A percentile compares a stretch with the other conserved stretches of the same genome.
Evolutionary conservation across 2,329 filamentous ascomycete species (phyloP).

Genomic region (Hymenoscyphus repandus): DNA sequence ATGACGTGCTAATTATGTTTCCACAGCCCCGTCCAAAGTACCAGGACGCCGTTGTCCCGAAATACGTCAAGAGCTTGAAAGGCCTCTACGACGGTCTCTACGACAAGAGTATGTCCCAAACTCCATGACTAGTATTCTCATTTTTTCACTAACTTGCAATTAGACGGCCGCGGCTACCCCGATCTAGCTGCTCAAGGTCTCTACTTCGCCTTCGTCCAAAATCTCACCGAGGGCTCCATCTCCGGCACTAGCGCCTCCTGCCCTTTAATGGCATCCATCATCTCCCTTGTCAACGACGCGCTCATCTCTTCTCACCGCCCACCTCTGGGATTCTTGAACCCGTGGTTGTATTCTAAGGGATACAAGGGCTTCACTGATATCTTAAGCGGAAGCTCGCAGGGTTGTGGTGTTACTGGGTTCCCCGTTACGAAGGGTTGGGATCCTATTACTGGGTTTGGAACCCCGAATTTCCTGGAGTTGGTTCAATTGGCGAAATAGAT

Average conservation of each 20-base stretch:
- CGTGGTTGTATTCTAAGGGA: slow-evolving; percentile 36
- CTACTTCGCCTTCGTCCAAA: slow-evolving; percentile 42
- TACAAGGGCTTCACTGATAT: slow-evolving; percentile 37
- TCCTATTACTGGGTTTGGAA: slow-evolving; percentile 34
- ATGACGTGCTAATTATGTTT: no score
- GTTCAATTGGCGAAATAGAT: background rate
- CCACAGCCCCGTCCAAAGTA: slow-evolving; percentile 34
- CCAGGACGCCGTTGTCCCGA: slow-evolving; percentile 38
- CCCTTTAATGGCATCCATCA: slow-evolving; percentile 50
- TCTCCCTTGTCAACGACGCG: slow-evolving; percentile 59
- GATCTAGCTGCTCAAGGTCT: slow-evolving; percentile 53
- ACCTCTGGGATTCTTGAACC: slow-evolving; percentile 39
- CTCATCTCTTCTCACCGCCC: slow-evolving; percentile 44
- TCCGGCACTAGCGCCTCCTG: slow-evolving; percentile 49
- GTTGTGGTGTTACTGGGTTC: slow-evolving; percentile 30
- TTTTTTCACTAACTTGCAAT: background rate
- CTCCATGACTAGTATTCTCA: background rate
- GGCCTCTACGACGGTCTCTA: slow-evolving; percentile 41
- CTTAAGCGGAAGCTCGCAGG: slow-evolving; percentile 31
- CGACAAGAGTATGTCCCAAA: slow-evolving; percentile 27
- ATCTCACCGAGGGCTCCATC: slow-evolving; percentile 34
- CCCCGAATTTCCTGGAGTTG: slow-evolving; percentile 18
- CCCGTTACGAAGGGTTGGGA: slow-evolving; percentile 32
- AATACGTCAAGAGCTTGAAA: slow-evolving; percentile 40
- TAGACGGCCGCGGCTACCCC: slow-evolving; percentile 42